Conservation (phyloP, 805 yeast genomes). For the Yarrowia phangngaensis region DNA sequence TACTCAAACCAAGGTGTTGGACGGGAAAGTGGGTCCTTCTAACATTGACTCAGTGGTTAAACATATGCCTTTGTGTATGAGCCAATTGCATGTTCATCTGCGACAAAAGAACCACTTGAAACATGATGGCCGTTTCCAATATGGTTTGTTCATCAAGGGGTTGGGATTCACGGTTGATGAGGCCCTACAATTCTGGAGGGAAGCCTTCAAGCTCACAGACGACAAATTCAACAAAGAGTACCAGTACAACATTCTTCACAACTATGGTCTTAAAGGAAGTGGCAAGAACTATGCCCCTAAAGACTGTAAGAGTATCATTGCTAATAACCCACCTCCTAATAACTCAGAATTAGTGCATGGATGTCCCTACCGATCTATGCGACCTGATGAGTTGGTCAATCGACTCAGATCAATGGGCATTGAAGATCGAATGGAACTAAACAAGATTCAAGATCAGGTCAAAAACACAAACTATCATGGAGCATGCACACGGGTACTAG, state of each 20-base stretch:
- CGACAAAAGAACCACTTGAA: slow-evolving; percentile 65
- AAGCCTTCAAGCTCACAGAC: slow-evolving; percentile 55
- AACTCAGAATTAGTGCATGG: slow-evolving; percentile 70
- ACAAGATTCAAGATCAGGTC: slow-evolving; percentile 63
- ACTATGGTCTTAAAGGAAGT: slow-evolving; percentile 88
- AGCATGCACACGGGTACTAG: slow-evolving; percentile 89
- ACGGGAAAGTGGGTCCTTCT: slow-evolving; percentile 52
- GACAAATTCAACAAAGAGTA: slow-evolving; percentile 87
- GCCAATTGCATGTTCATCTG: slow-evolving; percentile 60
- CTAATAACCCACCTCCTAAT: slow-evolving; percentile 60
- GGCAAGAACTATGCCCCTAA: slow-evolving; percentile 80
- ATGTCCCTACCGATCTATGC: slow-evolving; percentile 82
- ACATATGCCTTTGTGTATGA: slow-evolving; percentile 82
- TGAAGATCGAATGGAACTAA: slow-evolving; percentile 51
- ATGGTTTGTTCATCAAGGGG: slow-evolving; percentile 80
- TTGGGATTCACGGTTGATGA: slow-evolving; percentile 86
- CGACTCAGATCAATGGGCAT: slow-evolving; percentile 64
- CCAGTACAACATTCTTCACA: slow-evolving; percentile 80
- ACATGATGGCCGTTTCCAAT: slow-evolving; percentile 80
- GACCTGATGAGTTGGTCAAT: slow-evolving; percentile 55
- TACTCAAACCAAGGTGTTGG: slow-evolving; percentile 41
- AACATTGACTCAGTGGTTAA: slow-evolving; percentile 55
- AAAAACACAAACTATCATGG: slow-evolving; percentile 67
- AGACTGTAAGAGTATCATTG: slow-evolving; percentile 74
- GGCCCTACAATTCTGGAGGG: slow-evolving; percentile 79